Evolutionary conservation across 1,139 yeast genomes (phyloP).

Genomic region (Candida dubliniensis): DNA sequence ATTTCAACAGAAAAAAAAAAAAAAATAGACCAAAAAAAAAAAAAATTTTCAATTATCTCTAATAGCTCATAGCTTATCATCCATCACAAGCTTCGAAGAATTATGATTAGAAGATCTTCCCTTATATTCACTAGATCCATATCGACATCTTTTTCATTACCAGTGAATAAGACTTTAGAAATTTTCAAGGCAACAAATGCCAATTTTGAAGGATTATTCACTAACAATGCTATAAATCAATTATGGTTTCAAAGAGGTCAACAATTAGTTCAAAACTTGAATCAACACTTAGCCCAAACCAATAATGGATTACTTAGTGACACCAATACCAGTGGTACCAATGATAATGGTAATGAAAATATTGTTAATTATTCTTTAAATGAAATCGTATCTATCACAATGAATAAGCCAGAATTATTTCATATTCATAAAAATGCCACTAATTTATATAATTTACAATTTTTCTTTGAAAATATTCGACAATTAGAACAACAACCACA

Average conservation of each 20-base stretch:
- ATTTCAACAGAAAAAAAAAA: slow-evolving; percentile 1
- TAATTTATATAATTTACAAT: slow-evolving; percentile 57
- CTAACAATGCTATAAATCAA: slow-evolving; percentile 50
- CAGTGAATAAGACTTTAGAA: slow-evolving; percentile 26
- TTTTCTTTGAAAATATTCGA: slow-evolving; percentile 56
- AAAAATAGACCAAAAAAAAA: slow-evolving; percentile 5
- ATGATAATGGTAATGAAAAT: too few species aligned
- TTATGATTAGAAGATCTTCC: slow-evolving; percentile 2
- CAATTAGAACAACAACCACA: slow-evolving; percentile 16
- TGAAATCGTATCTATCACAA: slow-evolving; percentile 41
- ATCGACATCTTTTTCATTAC: slow-evolving; percentile 23
- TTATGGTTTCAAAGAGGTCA: slow-evolving; percentile 62
- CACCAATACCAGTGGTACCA: too few species aligned
- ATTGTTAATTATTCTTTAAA: slow-evolving; percentile 25
- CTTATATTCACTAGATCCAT: slow-evolving; percentile 4
- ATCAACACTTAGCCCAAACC: slow-evolving; percentile 32
- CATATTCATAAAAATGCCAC: slow-evolving; percentile 59
- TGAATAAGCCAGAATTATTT: slow-evolving; percentile 47
- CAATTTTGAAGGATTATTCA: slow-evolving; percentile 56
- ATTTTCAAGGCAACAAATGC: slow-evolving; percentile 28
- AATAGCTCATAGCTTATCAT: too few species aligned
- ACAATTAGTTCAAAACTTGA: slow-evolving; percentile 48
- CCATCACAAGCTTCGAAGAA: neutral
- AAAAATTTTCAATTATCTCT: neutral
- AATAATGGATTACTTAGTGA: too few species aligned